phyloP scores from a whole-genome alignment of 371 early-diverging fungal species.

The Apophysomyces ossiformis region DNA sequence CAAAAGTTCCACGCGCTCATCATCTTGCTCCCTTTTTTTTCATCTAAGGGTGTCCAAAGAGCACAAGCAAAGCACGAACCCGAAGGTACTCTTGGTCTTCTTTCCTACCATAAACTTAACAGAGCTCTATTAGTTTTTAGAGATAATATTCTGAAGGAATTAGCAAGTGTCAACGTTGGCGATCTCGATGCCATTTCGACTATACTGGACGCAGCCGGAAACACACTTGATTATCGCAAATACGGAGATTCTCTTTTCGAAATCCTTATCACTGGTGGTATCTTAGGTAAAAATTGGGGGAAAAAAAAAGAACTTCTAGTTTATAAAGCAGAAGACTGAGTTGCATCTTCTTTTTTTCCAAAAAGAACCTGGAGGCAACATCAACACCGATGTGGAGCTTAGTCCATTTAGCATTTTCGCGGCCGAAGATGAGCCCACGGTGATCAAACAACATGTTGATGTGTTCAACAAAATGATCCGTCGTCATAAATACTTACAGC shows the following conservation, averaged over 20 bases:
- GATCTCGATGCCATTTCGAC: slow-evolving; percentile 73
- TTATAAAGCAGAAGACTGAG: neutral
- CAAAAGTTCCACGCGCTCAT: slow-evolving; percentile 13
- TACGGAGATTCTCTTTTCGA: slow-evolving; percentile 95
- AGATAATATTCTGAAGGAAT: slow-evolving; percentile 71
- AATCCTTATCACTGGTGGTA: slow-evolving; percentile 88
- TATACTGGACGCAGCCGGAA: slow-evolving; percentile 82
- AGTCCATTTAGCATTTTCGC: slow-evolving; percentile 89
- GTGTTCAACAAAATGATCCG: slow-evolving; percentile 87
- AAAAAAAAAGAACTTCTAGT: neutral
- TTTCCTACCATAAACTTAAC: neutral
- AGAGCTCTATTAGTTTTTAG: slow-evolving; percentile 62
- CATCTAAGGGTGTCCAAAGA: slow-evolving; percentile 78
- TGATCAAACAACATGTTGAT: slow-evolving; percentile 78
- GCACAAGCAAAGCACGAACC: slow-evolving; percentile 87
- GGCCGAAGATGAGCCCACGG: slow-evolving; percentile 69
- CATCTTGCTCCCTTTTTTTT: neutral
- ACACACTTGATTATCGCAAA: slow-evolving; percentile 90
- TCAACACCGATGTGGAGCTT: slow-evolving; percentile 76
- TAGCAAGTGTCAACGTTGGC: slow-evolving; percentile 63
- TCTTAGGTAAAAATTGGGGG: slow-evolving; percentile 65
- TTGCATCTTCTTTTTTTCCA: slow-evolving; percentile 11
- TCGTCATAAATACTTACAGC: slow-evolving; percentile 92
- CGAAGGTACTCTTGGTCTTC: slow-evolving; percentile 56
- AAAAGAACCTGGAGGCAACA: slow-evolving; percentile 89